These are phyloP conservation scores for Rutstroemia sp. DNA, from an alignment of 2,329 filamentous ascomycete genomes.

Conservation along the genomic window DNA sequence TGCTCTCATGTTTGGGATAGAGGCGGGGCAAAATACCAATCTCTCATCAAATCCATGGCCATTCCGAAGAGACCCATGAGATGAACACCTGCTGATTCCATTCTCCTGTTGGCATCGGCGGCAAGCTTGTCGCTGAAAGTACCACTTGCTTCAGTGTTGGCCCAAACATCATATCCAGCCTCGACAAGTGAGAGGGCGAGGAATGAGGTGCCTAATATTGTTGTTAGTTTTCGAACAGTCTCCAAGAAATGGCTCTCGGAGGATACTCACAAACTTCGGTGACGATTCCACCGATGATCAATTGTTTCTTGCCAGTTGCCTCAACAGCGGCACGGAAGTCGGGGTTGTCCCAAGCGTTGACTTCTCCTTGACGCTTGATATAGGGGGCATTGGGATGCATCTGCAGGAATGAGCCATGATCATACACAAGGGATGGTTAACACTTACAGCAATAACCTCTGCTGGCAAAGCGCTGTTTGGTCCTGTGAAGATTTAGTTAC, in stretches of 20 bases:
- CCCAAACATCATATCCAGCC: constrained; percentile 66
- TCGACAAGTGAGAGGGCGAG: constrained; percentile 63
- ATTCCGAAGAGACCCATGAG: constrained; percentile 27
- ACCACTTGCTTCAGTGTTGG: constrained; percentile 64
- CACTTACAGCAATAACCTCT: constrained; percentile 48
- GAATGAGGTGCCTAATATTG: constrained; percentile 53
- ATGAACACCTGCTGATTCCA: constrained; percentile 60
- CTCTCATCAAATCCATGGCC: constrained; percentile 26
- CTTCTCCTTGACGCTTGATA: constrained; percentile 62
- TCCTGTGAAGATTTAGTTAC: constrained; percentile 24
- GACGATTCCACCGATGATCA: constrained; percentile 65
- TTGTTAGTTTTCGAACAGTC: neutral
- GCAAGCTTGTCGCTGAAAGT: constrained; percentile 55
- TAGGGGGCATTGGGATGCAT: constrained; percentile 60
- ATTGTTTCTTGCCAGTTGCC: constrained; percentile 58
- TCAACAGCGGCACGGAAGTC: constrained; percentile 59
- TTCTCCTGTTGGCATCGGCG: constrained; percentile 58
- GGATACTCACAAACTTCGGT: constrained; percentile 60
- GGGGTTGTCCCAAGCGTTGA: constrained; percentile 70
- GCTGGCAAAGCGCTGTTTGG: constrained; percentile 66
- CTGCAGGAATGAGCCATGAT: constrained; percentile 2
- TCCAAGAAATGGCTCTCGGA: neutral
- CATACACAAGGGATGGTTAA: neutral
- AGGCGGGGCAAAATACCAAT: constrained; percentile 15
- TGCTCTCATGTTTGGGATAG: neutral